Evolutionary conservation across 2,329 filamentous ascomycete species (phyloP), one percentile per base, ranked within the genome.

Genomic region (Mariannaea sp.): DNA sequence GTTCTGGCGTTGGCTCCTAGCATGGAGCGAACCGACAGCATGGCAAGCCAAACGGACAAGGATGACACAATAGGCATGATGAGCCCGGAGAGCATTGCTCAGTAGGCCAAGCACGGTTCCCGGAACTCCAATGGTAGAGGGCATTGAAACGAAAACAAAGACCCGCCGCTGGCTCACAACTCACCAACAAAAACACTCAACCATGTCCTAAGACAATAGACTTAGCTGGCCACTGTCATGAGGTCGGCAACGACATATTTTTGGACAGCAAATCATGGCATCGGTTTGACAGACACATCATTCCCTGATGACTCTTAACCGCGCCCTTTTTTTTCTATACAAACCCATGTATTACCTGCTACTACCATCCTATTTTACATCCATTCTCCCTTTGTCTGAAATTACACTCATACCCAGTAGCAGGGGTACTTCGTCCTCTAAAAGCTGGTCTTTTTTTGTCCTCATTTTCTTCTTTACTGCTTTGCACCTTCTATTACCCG

Each of bases 31-130:
- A 76, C 73, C 57, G 80, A 78, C 63, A 87, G 77, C 71, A 80
- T 76, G 73, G 80, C 83, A 67, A 82, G 79, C 57, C 76, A 80
- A 64, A 55, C 82, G 50, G 86, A 86, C 62, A 87, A 88, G 67
- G 86, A 86, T 51, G 84, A 84, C 46, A 81, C 79, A 14, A 84
- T 85, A 26, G 87, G 87, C 16, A 91, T 93, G 84, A 91, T 93
- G 79, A 94, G 89, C 68, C 90, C 90, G 4, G 86, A 93, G 74
- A 92, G 89, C 70, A 84, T 90, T 60, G 80, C 81, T 51, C 71
- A 75, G 67, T 75, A 71, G 61, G 60, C 55, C 56, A 62, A 36
- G 55, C 61, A 60, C 45, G 24, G 43, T 49, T 63, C 59, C 39
- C 45, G 38, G 51, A 42, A 51, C 40, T 49, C n/a, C 44, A 36